Conservation (phyloP, 495 filamentous ascomycete species). For the Aspergillus conjunctus region DNA sequence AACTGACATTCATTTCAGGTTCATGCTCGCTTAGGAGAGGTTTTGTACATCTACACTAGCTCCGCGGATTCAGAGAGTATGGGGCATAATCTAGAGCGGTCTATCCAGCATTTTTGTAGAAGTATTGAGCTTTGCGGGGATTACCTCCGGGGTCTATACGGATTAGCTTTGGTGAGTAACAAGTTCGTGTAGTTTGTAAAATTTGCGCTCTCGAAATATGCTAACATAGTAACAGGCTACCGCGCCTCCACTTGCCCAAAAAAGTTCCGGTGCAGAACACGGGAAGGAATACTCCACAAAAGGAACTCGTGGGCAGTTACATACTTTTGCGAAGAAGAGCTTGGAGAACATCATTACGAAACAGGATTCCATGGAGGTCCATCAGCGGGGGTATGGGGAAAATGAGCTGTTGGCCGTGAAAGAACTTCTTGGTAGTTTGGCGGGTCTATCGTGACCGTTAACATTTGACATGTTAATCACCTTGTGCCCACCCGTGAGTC, state of each 20-base stretch:
- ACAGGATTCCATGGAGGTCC: slow-evolving; percentile 53
- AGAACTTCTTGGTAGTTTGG: slow-evolving; percentile 55
- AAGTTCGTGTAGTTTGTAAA: too few relatives aligned
- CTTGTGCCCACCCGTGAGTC: too few relatives aligned
- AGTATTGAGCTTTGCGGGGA: slow-evolving; percentile 92
- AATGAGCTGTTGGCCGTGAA: slow-evolving; percentile 78
- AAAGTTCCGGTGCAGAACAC: slow-evolving; percentile 11
- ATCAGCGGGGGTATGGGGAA: slow-evolving; percentile 69
- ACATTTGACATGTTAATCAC: neutral
- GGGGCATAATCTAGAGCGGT: slow-evolving; percentile 61
- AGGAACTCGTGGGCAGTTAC: slow-evolving; percentile 64
- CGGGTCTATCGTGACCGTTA: neutral
- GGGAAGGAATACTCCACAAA: slow-evolving; percentile 32
- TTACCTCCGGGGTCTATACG: slow-evolving; percentile 91
- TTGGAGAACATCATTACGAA: slow-evolving; percentile 73
- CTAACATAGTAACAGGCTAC: slow-evolving; percentile 13
- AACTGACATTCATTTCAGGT: slow-evolving; percentile 53
- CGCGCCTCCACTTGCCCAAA: slow-evolving; percentile 14
- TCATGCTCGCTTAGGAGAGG: slow-evolving; percentile 84
- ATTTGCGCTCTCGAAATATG: neutral
- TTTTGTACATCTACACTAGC: slow-evolving; percentile 69
- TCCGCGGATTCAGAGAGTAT: slow-evolving; percentile 45
- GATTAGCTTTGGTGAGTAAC: slow-evolving; percentile 71
- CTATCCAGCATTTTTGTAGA: slow-evolving; percentile 80
- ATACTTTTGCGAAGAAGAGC: slow-evolving; percentile 70